Percentiles rank a stretch among this genome's conserved stretches.
phyloP scores from a whole-genome alignment of 2,329 filamentous ascomycete species.

The Sphaerulina musiva region DNA sequence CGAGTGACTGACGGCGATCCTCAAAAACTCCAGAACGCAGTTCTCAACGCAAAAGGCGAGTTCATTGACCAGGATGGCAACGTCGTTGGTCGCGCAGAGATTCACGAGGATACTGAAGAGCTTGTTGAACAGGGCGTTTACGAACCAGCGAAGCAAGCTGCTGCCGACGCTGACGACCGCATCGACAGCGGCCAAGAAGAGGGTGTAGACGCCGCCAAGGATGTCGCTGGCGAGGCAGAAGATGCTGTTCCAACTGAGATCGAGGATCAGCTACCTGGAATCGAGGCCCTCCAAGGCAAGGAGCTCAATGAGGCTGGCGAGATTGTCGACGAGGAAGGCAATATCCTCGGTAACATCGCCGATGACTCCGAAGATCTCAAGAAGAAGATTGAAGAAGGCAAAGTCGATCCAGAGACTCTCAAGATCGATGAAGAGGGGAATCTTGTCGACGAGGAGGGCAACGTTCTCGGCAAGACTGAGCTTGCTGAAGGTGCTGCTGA shows the following conservation, averaged over 20 bases:
- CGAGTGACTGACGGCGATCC: conserved; percentile 45
- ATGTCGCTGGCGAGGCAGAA: conserved; percentile 27
- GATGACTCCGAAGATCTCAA: conserved; percentile 36
- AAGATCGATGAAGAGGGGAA: conserved; percentile 47
- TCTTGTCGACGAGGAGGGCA: conserved; percentile 46
- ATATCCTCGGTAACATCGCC: conserved; percentile 46
- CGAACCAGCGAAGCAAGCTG: conserved; percentile 38
- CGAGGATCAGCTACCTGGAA: conserved; percentile 46
- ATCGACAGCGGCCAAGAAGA: conserved; percentile 34
- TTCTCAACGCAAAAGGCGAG: conserved; percentile 49
- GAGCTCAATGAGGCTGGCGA: conserved; percentile 47
- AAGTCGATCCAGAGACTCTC: conserved; percentile 43
- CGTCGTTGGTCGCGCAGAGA: conserved; percentile 47
- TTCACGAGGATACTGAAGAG: conserved; percentile 42
- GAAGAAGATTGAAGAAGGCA: conserved; percentile 35
- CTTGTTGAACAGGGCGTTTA: conserved; percentile 42
- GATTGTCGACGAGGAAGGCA: conserved; percentile 45
- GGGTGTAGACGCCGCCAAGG: conserved; percentile 28
- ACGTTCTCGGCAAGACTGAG: conserved; percentile 47
- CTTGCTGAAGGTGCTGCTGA: conserved; percentile 46
- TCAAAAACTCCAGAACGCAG: conserved; percentile 42
- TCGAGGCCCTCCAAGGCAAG: conserved; percentile 48
- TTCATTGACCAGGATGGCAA: conserved; percentile 51
- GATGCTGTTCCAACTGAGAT: conserved; percentile 33
- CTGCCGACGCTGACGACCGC: conserved; percentile 38